Conservation (phyloP, 139 green algal species). For the Coccomyxa sp. region DNA sequence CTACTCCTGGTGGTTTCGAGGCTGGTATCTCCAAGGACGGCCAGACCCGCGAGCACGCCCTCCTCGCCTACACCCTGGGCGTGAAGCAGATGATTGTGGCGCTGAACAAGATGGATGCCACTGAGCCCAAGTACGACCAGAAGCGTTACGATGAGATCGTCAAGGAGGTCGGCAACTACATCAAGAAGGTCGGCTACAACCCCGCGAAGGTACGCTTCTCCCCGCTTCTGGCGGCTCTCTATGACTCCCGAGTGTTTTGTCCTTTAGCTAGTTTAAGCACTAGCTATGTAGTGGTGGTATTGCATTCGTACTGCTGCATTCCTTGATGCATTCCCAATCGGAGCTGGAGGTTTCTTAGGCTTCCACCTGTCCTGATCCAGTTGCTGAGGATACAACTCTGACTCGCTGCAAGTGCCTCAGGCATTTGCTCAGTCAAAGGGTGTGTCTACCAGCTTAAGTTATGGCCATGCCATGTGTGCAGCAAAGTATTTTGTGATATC, state of each 20-base stretch:
- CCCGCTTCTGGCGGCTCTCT: neutral
- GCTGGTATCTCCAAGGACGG: conserved; percentile 98
- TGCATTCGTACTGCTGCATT: neutral
- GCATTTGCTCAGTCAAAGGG: too few relatives aligned
- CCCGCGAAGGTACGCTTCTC: conserved; percentile 37
- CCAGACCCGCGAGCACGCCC: conserved; percentile 98
- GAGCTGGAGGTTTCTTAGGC: too few relatives aligned
- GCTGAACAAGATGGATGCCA: conserved; percentile 98
- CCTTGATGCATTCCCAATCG: too few relatives aligned
- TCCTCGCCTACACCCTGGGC: conserved; percentile 95
- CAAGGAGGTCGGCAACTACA: conserved; percentile 88
- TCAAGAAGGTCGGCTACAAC: conserved; percentile 71
- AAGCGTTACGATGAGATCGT: conserved; percentile 96
- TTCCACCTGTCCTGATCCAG: too few relatives aligned
- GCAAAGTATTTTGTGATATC: neutral
- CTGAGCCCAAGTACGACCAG: conserved; percentile 85
- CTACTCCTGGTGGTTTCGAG: conserved; percentile 91
- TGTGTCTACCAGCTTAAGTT: too few relatives aligned
- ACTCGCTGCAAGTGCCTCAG: too few relatives aligned
- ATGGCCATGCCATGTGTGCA: conserved; percentile 1
- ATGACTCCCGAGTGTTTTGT: neutral
- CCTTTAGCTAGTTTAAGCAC: neutral
- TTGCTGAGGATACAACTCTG: too few relatives aligned
- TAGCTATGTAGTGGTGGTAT: neutral
- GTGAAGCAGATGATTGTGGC: conserved; percentile 97